A percentile compares a stretch with the other conserved stretches of the same genome.
These are phyloP conservation scores for Cercospora zeae-maydis DNA, from an alignment of 2,329 filamentous ascomycete species.

Conservation along the genomic window DNA sequence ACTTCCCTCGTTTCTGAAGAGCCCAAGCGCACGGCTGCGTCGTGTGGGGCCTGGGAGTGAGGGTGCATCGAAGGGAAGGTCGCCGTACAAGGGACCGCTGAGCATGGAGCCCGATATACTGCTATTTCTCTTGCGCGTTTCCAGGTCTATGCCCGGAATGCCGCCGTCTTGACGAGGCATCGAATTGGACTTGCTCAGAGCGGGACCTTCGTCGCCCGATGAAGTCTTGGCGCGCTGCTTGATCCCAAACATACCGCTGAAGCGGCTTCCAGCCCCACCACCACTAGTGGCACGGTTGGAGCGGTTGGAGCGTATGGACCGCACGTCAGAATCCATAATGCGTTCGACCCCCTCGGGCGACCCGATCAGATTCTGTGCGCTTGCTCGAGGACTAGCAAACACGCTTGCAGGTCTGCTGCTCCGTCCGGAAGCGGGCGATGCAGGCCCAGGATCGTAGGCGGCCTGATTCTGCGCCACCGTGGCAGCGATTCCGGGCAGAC, in stretches of 20 bases:
- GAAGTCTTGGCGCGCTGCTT: constrained; percentile 60
- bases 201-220: constrained; percentile 63
- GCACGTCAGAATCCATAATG: constrained; percentile 44
- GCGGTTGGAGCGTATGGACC: constrained; percentile 49
- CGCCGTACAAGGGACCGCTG: constrained; percentile 37
- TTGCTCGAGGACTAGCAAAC: constrained; percentile 49
- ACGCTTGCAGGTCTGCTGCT: constrained; percentile 44
- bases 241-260: constrained; percentile 53
- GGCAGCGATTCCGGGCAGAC: constrained; percentile 36
- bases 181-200: constrained; percentile 60
- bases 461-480: not conserved
- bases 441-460: constrained; percentile 32
- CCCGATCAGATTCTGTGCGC: constrained; percentile 43
- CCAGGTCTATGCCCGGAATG: constrained; percentile 32
- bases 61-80: constrained; percentile 22
- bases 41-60: constrained; percentile 27
- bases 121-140: constrained; percentile 50
- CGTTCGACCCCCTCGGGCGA: constrained; percentile 36
- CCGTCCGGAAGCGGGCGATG: constrained; percentile 43
- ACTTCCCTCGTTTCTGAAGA: constrained; percentile 46
- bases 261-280: constrained; percentile 44
- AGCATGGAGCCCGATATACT: constrained; percentile 46
- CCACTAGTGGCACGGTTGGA: constrained; percentile 47
- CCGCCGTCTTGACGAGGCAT: constrained; percentile 59
- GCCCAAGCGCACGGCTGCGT: constrained; percentile 48